Percentiles rank a stretch among this genome's conserved stretches.
These are phyloP conservation scores for Dendrocalamus latiflorus DNA, from an alignment of 202 grass and related monocot species.

Conservation along the genomic window DNA sequence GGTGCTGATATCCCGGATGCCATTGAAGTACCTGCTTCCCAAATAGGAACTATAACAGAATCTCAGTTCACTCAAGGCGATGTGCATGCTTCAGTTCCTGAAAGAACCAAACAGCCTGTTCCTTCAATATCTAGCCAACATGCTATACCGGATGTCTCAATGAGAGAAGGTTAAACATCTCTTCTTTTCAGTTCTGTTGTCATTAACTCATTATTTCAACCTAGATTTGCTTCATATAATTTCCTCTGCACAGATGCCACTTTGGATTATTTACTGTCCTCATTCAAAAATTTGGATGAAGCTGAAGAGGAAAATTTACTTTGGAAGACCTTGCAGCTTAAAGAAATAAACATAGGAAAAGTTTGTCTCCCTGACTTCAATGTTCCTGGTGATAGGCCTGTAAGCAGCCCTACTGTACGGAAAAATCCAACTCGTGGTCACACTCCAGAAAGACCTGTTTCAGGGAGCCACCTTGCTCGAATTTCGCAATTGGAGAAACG, in stretches of 20 bases:
- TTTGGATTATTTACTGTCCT: conserved; percentile 32
- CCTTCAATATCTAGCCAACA: conserved; percentile 15
- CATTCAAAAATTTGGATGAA: conserved; percentile 41
- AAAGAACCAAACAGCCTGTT: conserved; percentile 11
- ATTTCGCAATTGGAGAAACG: conserved; percentile 36
- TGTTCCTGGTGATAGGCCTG: not conserved
- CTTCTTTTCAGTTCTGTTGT: conserved; percentile 1
- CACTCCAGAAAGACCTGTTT: conserved; percentile 31
- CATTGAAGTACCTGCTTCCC: conserved; percentile 1
- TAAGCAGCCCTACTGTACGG: not conserved
- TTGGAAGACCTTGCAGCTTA: conserved; percentile 37
- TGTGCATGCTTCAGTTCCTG: conserved; percentile 1
- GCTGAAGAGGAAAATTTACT: conserved; percentile 38
- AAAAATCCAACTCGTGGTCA: not conserved
- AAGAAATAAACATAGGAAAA: conserved; percentile 36
- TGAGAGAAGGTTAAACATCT: conserved; percentile 38
- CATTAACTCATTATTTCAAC: conserved; percentile 9
- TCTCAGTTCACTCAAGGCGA: conserved; percentile 29
- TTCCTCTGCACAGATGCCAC: conserved; percentile 18
- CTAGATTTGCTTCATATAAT: conserved; percentile 13
- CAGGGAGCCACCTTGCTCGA: conserved; percentile 10
- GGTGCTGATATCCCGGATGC: not conserved
- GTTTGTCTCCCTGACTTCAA: conserved; percentile 29
- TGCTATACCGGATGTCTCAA: conserved; percentile 23
- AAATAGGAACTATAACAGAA: conserved; percentile 21